A percentile compares a stretch with the other conserved stretches of the same genome.
Evolutionary conservation across 2,329 filamentous ascomycete genomes (phyloP).

Genomic region (Paracoccidioides brasiliensis): DNA sequence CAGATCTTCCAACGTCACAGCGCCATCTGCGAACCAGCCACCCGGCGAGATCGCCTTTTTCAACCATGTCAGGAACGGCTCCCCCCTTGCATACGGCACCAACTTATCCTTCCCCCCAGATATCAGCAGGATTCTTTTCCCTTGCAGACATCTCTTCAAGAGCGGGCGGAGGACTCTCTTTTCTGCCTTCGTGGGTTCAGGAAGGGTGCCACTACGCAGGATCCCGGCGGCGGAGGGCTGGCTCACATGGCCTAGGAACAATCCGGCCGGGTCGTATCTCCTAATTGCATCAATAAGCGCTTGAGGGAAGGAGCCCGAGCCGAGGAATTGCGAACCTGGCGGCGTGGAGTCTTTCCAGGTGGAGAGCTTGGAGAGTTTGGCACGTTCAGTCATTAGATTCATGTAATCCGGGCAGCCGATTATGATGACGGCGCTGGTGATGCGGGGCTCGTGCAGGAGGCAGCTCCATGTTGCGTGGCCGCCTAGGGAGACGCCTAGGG

Average conservation of each 20-base stretch:
- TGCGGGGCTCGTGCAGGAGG: constrained; percentile 61
- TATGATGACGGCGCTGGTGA: constrained; percentile 65
- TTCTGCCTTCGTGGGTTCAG: constrained; percentile 31
- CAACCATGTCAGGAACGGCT: constrained; percentile 44
- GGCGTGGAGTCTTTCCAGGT: constrained; percentile 46
- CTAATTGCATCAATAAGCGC: constrained; percentile 51
- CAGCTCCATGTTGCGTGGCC: constrained; percentile 81
- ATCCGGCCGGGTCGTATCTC: constrained; percentile 59
- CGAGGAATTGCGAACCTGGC: constrained; percentile 53
- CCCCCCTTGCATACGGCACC: constrained; percentile 45
- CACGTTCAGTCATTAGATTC: constrained; percentile 67
- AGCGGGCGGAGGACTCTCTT: constrained; percentile 31
- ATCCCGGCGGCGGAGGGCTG: constrained; percentile 13
- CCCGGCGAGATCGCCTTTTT: constrained; percentile 32
- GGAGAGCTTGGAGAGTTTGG: constrained; percentile 52
- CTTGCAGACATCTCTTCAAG: constrained; percentile 30
- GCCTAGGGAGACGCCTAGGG: constrained; percentile 72
- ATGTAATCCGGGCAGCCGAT: constrained; percentile 86
- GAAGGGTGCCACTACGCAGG: constrained; percentile 21
- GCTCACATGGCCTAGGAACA: constrained; percentile 48
- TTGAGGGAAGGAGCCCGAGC: constrained; percentile 62
- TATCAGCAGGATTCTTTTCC: constrained; percentile 42
- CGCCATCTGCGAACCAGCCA: constrained; percentile 39
- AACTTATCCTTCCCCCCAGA: constrained; percentile 46
- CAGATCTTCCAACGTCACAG: constrained; percentile 43